Percentiles rank a stretch among this genome's conserved stretches.
Conservation (phyloP, 371 early-diverging fungal species). For the Parasitella parasitica region DNA sequence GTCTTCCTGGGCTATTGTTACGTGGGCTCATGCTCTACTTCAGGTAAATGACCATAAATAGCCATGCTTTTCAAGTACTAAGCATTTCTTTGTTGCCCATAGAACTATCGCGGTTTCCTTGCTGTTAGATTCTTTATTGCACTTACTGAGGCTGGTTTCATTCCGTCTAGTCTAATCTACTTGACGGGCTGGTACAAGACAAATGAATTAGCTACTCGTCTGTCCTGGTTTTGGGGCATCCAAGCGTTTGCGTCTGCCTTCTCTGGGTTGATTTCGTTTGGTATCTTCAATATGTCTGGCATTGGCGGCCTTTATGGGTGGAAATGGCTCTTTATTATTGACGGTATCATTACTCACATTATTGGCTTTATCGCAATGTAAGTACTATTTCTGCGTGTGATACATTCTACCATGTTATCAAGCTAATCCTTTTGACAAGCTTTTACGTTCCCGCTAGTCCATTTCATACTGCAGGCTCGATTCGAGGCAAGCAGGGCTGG, state of each 20-base stretch:
- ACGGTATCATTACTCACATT: constrained; percentile 51
- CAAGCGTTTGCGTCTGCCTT: constrained; percentile 58
- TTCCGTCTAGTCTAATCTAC: constrained; percentile 60
- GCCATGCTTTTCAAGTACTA: too few species aligned
- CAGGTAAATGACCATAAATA: constrained; percentile 14
- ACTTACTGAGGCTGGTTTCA: constrained; percentile 56
- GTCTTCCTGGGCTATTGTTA: constrained; percentile 59
- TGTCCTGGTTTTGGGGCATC: constrained; percentile 62
- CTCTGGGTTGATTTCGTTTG: constrained; percentile 60
- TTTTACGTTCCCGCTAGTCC: constrained; percentile 52
- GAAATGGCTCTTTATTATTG: constrained; percentile 60
- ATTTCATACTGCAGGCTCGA: constrained; percentile 30
- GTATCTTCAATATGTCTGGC: constrained; percentile 55
- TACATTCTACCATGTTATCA: too few species aligned
- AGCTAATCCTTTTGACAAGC: neutral
- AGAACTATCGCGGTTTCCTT: constrained; percentile 23
- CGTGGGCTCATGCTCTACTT: constrained; percentile 41
- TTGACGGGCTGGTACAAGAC: constrained; percentile 62
- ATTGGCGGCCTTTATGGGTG: constrained; percentile 57
- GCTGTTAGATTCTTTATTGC: constrained; percentile 33
- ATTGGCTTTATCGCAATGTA: constrained; percentile 38
- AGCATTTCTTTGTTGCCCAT: neutral
- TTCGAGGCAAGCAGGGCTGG: constrained; percentile 42
- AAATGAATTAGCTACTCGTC: constrained; percentile 55
- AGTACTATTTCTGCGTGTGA: too few species aligned